These are phyloP conservation scores for Saccharomycopsis fermentans DNA, from an alignment of 805 yeast species.

Conservation along the genomic window DNA sequence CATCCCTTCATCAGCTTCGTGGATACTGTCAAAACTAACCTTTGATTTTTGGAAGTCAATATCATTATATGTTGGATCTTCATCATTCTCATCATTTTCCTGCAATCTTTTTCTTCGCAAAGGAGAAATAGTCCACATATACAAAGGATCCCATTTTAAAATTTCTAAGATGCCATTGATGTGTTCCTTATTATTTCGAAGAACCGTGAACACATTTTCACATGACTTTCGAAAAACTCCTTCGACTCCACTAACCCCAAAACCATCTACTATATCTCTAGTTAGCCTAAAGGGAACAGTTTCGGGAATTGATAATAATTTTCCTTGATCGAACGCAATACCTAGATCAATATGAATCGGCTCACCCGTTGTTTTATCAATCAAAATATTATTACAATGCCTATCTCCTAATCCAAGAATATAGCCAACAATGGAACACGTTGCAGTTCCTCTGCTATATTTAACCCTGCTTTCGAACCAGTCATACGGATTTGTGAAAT, in stretches of 20 bases:
- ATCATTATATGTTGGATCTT: neutral
- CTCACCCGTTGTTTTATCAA: constrained; percentile 79
- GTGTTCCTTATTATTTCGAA: constrained; percentile 55
- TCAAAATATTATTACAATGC: constrained; percentile 79
- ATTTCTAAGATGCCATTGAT: constrained; percentile 79
- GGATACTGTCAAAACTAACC: neutral
- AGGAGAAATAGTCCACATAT: constrained; percentile 85
- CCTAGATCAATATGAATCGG: constrained; percentile 95
- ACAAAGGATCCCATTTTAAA: constrained; percentile 83
- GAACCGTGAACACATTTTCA: constrained; percentile 59
- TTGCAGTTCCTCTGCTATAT: constrained; percentile 73
- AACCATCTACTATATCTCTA: constrained; percentile 82
- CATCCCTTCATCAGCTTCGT: constrained; percentile 33
- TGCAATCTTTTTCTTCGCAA: constrained; percentile 47
- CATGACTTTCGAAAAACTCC: constrained; percentile 70
- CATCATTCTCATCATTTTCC: constrained; percentile 20
- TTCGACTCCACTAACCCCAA: constrained; percentile 77
- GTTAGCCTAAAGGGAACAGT: constrained; percentile 89
- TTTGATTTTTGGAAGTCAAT: neutral
- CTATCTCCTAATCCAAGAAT: constrained; percentile 91
- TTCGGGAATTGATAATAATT: constrained; percentile 76
- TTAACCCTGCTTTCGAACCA: constrained; percentile 63
- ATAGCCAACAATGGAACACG: constrained; percentile 79
- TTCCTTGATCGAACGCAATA: constrained; percentile 93
- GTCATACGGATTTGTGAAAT: constrained; percentile 51